Evolutionary conservation across 73 alveolate genomes (phyloP).

Genomic region (Paramecium biaurelia): DNA sequence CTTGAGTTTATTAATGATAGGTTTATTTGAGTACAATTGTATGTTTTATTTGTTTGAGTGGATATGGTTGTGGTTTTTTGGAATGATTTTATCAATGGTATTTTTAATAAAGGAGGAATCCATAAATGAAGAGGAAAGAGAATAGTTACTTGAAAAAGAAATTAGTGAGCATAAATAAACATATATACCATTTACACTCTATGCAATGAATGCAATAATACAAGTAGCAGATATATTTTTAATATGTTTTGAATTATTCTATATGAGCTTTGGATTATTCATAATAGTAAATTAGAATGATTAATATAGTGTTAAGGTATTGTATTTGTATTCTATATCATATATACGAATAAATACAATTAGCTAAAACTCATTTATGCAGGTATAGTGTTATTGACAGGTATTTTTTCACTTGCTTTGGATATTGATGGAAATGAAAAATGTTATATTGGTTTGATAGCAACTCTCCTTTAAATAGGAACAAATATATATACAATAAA

Average conservation of each 20-base stretch:
- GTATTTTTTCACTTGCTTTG: not conserved
- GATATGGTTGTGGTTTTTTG: conserved; percentile 25
- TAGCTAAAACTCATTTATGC: not conserved
- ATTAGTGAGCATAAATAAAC: not conserved
- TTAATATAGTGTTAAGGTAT: not conserved
- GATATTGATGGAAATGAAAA: not conserved
- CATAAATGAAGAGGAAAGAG: not conserved
- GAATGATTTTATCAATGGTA: not conserved
- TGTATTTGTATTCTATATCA: not conserved
- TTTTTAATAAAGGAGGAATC: not conserved
- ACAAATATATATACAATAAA: not conserved
- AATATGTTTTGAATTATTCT: not conserved
- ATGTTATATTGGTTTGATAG: conserved; percentile 37
- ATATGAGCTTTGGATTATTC: conserved; percentile 32
- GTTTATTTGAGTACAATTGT: not conserved
- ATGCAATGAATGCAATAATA: not conserved
- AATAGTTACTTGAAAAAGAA: not conserved
- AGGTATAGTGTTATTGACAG: not conserved
- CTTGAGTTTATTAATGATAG: not conserved
- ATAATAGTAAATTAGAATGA: not conserved
- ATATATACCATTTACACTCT: not conserved
- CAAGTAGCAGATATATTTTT: not conserved
- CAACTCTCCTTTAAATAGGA: not conserved
- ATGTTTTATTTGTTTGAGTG: conserved; percentile 14
- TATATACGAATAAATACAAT: not conserved